Evolutionary conservation across 768 basidiomycete genomes (phyloP), one percentile per base, ranked within the genome.

Genomic region (Boletus pseudopeckii): DNA sequence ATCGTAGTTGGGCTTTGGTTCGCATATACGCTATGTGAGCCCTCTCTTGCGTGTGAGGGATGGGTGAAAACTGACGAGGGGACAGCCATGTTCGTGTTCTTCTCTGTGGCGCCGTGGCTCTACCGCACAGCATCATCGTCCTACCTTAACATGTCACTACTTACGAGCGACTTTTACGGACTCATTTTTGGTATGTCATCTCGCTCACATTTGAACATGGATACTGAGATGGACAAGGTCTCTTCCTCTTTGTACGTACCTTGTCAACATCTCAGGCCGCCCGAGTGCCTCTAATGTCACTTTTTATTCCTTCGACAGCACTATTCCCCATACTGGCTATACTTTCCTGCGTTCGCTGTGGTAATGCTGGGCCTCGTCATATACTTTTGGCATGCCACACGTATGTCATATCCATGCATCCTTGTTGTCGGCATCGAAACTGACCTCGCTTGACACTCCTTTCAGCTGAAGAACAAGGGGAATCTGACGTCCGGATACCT

Each of bases 151-250:
- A 77, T 93, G 60, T 87, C 85, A 57, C 70, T 93, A 9, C 79
- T 94, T n/a, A 86, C 92, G 8, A 88, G 87, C 66, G 90, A 93
- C 72, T 94, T 92, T 64, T 94, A 86, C 61, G 90, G 92, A 22
- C 77, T 94, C 30, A 74, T 94, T 7, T 89, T 93, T 59, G 92
- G 70, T 68, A 53, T 9, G 62, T 57, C 15, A 24, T 36, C 14
- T 11, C 18, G 15, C 30, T 40, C 33, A 5, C 40, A 10, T 4
- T 13, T 22, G 26, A 20, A 33, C 11, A 37, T 14, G 1, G 22
- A 33, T 44, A 3, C 54, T 68, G 39, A 0, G 20, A 5, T 14
- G n/a, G 24, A 45, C 10, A 32, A 75, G 74, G 81, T 24, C 71
- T 82, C 40, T 77, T 80, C 70, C 75, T 82, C 62, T 82, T 76